Percentiles rank a stretch among this genome's conserved stretches.
Evolutionary conservation across 75 land plant species (phyloP).

Genomic region (Sequoia sempervirens): DNA sequence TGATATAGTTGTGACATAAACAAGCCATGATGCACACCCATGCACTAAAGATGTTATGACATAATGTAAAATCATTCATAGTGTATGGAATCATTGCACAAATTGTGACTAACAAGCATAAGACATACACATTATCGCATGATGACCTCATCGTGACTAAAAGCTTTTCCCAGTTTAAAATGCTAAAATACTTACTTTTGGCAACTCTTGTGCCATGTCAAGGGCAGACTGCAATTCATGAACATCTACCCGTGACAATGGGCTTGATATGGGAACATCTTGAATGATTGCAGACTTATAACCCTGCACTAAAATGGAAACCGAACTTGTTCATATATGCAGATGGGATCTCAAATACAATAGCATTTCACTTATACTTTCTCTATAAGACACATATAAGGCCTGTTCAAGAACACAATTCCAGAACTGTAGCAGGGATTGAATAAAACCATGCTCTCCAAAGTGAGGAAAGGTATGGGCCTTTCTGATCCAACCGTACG

Average conservation of each 20-base stretch:
- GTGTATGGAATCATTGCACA: too few species aligned
- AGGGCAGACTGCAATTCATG: conserved; percentile 74
- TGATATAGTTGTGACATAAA: too few species aligned
- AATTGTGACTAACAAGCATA: too few species aligned
- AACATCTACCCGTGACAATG: conserved; percentile 68
- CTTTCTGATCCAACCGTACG: conserved; percentile 57
- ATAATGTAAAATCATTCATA: too few species aligned
- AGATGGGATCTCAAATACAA: background rate
- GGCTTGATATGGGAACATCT: conserved; percentile 93
- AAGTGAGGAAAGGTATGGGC: conserved; percentile 72
- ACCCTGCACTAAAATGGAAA: conserved; percentile 34
- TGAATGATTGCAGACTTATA: conserved; percentile 82
- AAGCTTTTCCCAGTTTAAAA: background rate
- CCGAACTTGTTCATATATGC: background rate
- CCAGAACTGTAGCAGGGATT: background rate
- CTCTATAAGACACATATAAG: background rate
- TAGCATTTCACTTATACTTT: background rate
- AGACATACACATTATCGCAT: too few species aligned
- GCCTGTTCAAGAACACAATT: conserved; percentile 8
- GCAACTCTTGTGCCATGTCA: conserved; percentile 77
- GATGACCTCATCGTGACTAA: too few species aligned
- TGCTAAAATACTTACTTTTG: conserved; percentile 34
- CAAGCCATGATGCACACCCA: too few species aligned
- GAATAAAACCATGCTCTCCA: conserved; percentile 67
- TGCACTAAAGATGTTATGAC: too few species aligned